Base-by-base conservation (phyloP, 164 flowering plant genomes). In the Buxus sempervirens region DNA sequence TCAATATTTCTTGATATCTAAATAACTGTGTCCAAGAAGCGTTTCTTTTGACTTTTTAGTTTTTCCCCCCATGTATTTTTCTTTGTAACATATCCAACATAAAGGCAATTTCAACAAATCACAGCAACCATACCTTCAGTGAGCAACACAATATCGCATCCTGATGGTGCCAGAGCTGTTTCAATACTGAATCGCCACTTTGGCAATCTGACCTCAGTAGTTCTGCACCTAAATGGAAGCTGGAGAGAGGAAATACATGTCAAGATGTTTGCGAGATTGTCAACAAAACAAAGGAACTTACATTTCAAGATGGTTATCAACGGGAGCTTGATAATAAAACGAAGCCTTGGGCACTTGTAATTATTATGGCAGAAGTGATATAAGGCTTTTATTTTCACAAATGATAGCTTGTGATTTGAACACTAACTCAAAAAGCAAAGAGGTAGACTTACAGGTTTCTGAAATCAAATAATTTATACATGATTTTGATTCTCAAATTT, bases 111-210 rank as follows among this genome's bases (percentile, higher is more conserved):
- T 41, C 38, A 19, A 22, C 8, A 41, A n/a, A 51, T 8, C 23
- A 24, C 18, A 14, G 58, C 18, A 58, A 64, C n/a, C 27, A 48
- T 79, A 92, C 99, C 99, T 89, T 88, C 75, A 91, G 61, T 14
- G 98, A 90, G 84, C 97, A 93, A 79, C 99, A 96, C 71, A 93
- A 76, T 27, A 96, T 83, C 14, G 99, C 98, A 82, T 96, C 96
- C 42, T 74, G 88, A 70, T 93, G 98, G 59, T 90, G 85, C 99
- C 99, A 96, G 19, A 96, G 84, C 69, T 77, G 69, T 74, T 89
- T 93, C 73, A 96, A 68, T 53, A 87, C 23, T 1, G 84, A 74
- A 38, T 88, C 95, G 48, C 85, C 80, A 27, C 72, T 78, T 20
- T 66, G 66, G 24, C 85, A 49, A 54, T 83, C 91, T 25, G 88